Evolutionary conservation across 2,329 filamentous ascomycete genomes (phyloP).

Genomic region (Hymenoscyphus fructigenus): DNA sequence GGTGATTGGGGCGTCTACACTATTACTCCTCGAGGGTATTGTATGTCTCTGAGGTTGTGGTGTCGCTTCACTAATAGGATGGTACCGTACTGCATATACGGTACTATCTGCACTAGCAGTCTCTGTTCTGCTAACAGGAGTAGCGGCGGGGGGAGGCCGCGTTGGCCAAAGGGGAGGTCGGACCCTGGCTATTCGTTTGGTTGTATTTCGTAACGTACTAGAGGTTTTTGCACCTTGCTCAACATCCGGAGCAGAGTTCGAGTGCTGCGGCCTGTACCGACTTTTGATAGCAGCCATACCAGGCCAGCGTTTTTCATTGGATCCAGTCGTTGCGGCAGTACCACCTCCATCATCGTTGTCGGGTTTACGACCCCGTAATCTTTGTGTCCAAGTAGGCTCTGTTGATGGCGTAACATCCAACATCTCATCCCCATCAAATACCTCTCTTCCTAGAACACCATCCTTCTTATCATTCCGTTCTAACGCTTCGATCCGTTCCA

Average conservation of each 20-base stretch:
- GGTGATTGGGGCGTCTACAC: conserved; percentile 22
- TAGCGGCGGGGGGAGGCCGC: conserved; percentile 53
- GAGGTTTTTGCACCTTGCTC: conserved; percentile 20
- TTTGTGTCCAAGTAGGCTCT: conserved; percentile 45
- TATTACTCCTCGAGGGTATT: conserved; percentile 26
- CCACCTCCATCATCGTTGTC: conserved; percentile 20
- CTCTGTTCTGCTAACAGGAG: conserved; percentile 60
- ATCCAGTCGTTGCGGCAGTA: conserved; percentile 23
- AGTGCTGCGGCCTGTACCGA: conserved; percentile 29
- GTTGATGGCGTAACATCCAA: conserved; percentile 61
- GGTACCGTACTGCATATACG: conserved; percentile 62
- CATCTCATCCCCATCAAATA: conserved; percentile 76
- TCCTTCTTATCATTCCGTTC: conserved; percentile 73
- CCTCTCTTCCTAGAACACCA: conserved; percentile 67
- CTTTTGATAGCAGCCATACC: conserved; percentile 35
- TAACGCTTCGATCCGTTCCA: conserved; percentile 71
- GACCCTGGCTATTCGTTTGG: conserved; percentile 20
- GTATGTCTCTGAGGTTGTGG: conserved; percentile 19
- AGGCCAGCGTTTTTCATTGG: conserved; percentile 45
- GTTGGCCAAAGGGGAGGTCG: conserved; percentile 48
- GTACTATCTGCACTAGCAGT: conserved; percentile 64
- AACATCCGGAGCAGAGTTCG: conserved; percentile 21
- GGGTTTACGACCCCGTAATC: conserved; percentile 36
- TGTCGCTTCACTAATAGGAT: conserved; percentile 49
- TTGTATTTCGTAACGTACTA: conserved; percentile 13